These are phyloP conservation scores for Escovopsis weberi DNA, from an alignment of 2,329 filamentous ascomycete species.

Conservation along the genomic window DNA sequence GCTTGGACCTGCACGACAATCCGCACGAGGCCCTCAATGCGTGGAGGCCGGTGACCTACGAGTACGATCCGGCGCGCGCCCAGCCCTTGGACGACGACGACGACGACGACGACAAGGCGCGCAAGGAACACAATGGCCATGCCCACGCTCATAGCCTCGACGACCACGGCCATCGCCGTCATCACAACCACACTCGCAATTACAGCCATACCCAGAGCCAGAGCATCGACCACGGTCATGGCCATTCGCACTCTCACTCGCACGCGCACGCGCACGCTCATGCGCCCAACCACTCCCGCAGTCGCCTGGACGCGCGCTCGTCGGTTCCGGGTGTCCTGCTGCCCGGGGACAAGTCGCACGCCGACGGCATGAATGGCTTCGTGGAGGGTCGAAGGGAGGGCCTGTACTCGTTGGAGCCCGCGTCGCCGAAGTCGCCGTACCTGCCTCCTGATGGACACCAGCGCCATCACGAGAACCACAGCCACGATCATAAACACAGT, in stretches of 20 bases:
- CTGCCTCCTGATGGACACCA: conserved; percentile 9
- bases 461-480: conserved; percentile 3
- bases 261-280: conserved; percentile 12
- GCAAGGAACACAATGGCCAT: conserved; percentile 7
- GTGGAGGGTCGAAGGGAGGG: conserved; percentile 25
- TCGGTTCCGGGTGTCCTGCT: conserved; percentile 16
- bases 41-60: conserved; percentile 20
- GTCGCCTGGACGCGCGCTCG: conserved; percentile 16
- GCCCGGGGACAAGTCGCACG: conserved; percentile 17
- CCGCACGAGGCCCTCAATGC: conserved; percentile 26
- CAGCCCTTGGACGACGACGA: conserved; percentile 17
- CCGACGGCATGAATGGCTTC: conserved; percentile 25
- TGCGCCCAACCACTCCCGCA: conserved; percentile 15
- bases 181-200: conserved; percentile 12
- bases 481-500: conserved; percentile 16
- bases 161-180: conserved; percentile 9
- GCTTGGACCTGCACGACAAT: conserved; percentile 27
- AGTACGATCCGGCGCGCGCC: conserved; percentile 16
- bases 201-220: conserved; percentile 17
- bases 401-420: conserved; percentile 20
- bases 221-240: conserved; percentile 12
- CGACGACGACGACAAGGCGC: background rate
- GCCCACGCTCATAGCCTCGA: conserved; percentile 8
- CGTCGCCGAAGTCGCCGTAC: conserved; percentile 15
- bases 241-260: conserved; percentile 11